Percentiles rank a stretch among this genome's conserved stretches.
Evolutionary conservation across 208 protist species (phyloP).

Genomic region (Novymonas esmeraldas): DNA sequence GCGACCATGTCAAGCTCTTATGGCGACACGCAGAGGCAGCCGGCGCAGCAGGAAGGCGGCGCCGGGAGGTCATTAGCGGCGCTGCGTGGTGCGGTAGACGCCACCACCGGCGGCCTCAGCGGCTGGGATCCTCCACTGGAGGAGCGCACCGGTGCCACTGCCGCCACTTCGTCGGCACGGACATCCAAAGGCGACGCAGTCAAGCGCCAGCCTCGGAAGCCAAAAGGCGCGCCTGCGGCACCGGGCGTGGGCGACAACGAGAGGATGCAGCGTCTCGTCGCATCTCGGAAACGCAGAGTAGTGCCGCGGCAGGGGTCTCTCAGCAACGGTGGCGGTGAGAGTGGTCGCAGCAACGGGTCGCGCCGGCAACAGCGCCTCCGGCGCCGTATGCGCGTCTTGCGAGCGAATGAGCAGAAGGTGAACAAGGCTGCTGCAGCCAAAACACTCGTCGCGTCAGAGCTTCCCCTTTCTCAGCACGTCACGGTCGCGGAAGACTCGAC

Average conservation of each 20-base stretch:
- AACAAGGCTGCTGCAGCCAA: slow-evolving; percentile 45
- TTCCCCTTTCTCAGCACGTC: slow-evolving; percentile 40
- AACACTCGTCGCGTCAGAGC: slow-evolving; percentile 49
- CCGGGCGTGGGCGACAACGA: slow-evolving; percentile 25
- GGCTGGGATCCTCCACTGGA: slow-evolving; percentile 28
- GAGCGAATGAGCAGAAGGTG: slow-evolving; percentile 52
- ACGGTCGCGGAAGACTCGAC: slow-evolving; percentile 26
- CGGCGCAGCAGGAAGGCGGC: neutral
- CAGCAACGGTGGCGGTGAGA: slow-evolving; percentile 8
- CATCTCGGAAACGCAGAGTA: slow-evolving; percentile 36
- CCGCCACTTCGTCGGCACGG: slow-evolving; percentile 3
- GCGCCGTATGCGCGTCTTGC: slow-evolving; percentile 40
- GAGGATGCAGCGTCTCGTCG: slow-evolving; percentile 40
- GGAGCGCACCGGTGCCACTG: slow-evolving; percentile 6
- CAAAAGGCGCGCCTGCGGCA: neutral
- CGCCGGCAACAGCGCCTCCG: slow-evolving; percentile 27
- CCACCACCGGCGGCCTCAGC: slow-evolving; percentile 15
- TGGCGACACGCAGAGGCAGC: slow-evolving; percentile 11
- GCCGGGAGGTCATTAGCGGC: neutral
- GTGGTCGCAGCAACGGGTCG: slow-evolving; percentile 16
- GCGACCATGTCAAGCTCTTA: neutral
- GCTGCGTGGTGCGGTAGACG: slow-evolving; percentile 2
- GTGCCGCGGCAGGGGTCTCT: slow-evolving; percentile 8
- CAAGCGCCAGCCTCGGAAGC: slow-evolving; percentile 13
- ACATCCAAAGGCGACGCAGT: slow-evolving; percentile 6